phyloP scores from a whole-genome alignment of 352 stramenopile genomes.

The Plasmopara viticola region DNA sequence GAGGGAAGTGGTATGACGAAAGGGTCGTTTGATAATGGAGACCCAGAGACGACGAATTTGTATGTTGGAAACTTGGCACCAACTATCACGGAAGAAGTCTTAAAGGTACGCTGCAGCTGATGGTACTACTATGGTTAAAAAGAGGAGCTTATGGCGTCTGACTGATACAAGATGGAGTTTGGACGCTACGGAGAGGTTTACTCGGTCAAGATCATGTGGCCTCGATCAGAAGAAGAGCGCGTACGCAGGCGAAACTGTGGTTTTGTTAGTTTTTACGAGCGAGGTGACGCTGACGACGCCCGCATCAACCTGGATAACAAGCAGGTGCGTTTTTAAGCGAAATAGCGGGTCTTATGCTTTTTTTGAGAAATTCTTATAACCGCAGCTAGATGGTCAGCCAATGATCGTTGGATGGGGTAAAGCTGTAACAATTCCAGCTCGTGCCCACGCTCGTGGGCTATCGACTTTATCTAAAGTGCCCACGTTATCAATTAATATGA shows the following conservation, averaged over 20 bases:
- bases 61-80: slow-evolving; percentile 93
- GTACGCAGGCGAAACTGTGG: slow-evolving; percentile 86
- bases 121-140: not conserved
- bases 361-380: slow-evolving; percentile 2
- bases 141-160: slow-evolving; percentile 5
- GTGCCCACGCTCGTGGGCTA: slow-evolving; percentile 1
- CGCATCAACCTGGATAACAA: slow-evolving; percentile 58
- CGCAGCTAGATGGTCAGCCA: slow-evolving; percentile 59
- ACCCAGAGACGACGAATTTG: slow-evolving; percentile 89
- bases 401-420: slow-evolving; percentile 81
- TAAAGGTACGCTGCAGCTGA: slow-evolving; percentile 38
- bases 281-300: slow-evolving; percentile 79
- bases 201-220: slow-evolving; percentile 98
- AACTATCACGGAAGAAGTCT: slow-evolving; percentile 88
- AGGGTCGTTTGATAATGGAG: slow-evolving; percentile 81
- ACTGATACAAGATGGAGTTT: slow-evolving; percentile 60
- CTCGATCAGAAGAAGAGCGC: slow-evolving; percentile 91
- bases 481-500: slow-evolving; percentile 4
- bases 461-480: slow-evolving; percentile 9
- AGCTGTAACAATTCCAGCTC: slow-evolving; percentile 65
- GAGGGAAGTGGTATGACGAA: slow-evolving; percentile 22
- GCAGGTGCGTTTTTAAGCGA: slow-evolving; percentile 36
- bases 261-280: slow-evolving; percentile 93
- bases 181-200: slow-evolving; percentile 87
- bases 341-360: not conserved